Conservation (phyloP, 768 basidiomycete genomes). For the Psilocybe azurescens region DNA sequence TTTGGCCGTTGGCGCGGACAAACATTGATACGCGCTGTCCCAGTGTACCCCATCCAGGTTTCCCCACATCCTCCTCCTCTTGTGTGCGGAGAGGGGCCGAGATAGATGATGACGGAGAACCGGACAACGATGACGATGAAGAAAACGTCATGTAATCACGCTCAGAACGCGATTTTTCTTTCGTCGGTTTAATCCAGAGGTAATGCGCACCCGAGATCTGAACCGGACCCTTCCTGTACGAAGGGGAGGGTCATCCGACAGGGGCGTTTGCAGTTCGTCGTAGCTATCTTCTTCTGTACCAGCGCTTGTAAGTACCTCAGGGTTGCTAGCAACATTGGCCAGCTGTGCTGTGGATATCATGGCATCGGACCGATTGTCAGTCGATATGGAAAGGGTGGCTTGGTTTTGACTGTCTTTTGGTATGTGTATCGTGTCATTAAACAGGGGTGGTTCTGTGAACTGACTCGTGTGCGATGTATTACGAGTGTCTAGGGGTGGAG, state of each 20-base stretch:
- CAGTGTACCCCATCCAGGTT: slow-evolving; percentile 65
- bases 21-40: slow-evolving; percentile 56
- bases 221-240: slow-evolving; percentile 57
- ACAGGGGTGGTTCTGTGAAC: not conserved
- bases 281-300: slow-evolving; percentile 23
- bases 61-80: slow-evolving; percentile 47
- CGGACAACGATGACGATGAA: slow-evolving; percentile 51
- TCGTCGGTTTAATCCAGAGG: slow-evolving; percentile 65
- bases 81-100: slow-evolving; percentile 77
- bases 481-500: not conserved
- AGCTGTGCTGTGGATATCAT: slow-evolving; percentile 4
- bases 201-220: slow-evolving; percentile 77
- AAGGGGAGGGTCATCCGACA: slow-evolving; percentile 20
- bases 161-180: slow-evolving; percentile 29
- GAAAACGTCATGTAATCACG: slow-evolving; percentile 28
- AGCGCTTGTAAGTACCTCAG: slow-evolving; percentile 18
- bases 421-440: too few species aligned
- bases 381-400: not conserved
- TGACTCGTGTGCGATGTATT: not conserved
- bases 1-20: too few species aligned
- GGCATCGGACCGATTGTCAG: slow-evolving; percentile 10
- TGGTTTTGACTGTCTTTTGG: not conserved
- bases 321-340: slow-evolving; percentile 1
- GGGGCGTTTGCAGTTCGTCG: slow-evolving; percentile 24
- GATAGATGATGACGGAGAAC: slow-evolving; percentile 80